These are phyloP conservation scores for Dendrostoma leiphaemia DNA, from an alignment of 2,329 filamentous ascomycete genomes.

Conservation along the genomic window DNA sequence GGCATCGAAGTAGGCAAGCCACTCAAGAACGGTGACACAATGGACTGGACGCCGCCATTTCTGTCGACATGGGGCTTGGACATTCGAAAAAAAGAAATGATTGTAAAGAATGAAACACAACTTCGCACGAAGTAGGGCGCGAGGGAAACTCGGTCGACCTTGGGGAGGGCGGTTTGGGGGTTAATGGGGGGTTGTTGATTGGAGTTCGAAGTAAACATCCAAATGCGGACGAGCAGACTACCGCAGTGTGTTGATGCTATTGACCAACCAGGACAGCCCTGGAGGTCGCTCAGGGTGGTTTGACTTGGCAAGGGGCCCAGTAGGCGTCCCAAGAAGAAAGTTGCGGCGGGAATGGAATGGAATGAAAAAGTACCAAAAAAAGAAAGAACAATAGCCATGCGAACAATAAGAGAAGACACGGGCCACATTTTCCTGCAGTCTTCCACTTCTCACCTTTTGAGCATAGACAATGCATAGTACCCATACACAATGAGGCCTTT, in stretches of 20 bases:
- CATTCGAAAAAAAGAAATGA: neutral
- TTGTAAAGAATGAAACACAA: neutral
- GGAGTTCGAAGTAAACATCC: no score
- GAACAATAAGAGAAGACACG: neutral
- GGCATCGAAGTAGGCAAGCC: neutral
- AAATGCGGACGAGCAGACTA: no score
- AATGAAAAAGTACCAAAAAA: no score
- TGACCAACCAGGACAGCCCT: neutral
- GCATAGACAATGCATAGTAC: neutral
- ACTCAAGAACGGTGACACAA: constrained; percentile 5
- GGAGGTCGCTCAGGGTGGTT: neutral
- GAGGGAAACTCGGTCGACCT: neutral
- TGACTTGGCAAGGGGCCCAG: neutral
- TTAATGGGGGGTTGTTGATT: no score
- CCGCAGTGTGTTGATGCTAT: neutral
- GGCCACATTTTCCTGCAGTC: neutral
- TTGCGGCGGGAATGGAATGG: neutral
- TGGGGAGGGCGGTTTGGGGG: no score
- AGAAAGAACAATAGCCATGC: neutral
- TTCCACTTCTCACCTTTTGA: neutral
- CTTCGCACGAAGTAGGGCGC: constrained; percentile 1
- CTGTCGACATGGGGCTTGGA: neutral
- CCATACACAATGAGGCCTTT: neutral
- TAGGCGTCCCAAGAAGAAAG: neutral
- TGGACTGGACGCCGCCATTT: constrained; percentile 7